phyloP scores from a whole-genome alignment of 2,329 filamentous ascomycete species.

The Aureobasidium subglaciale region DNA sequence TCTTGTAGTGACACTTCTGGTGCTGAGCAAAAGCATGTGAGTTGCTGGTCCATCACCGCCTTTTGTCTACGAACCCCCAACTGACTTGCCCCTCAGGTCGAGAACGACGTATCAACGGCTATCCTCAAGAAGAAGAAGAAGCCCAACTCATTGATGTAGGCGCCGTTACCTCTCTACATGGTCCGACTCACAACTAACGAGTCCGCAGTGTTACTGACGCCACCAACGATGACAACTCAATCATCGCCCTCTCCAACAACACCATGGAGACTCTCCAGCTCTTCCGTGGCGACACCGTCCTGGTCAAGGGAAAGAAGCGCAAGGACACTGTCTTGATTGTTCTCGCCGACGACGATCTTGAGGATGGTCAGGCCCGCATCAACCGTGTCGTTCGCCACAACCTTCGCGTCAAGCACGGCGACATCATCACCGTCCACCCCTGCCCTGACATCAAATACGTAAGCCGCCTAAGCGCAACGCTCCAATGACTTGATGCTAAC shows the following conservation, averaged over 20 bases:
- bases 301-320: conserved; percentile 99
- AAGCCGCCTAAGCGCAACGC: conserved; percentile 36
- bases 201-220: conserved; percentile 88
- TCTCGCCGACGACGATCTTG: conserved; percentile 91
- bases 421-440: conserved; percentile 93
- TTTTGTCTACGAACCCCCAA: conserved; percentile 15
- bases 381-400: conserved; percentile 99
- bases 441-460: conserved; percentile 99
- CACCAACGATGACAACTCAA: conserved; percentile 98
- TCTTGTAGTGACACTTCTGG: conserved; percentile 72
- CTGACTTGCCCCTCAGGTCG: conserved; percentile 42
- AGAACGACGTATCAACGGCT: conserved; percentile 87
- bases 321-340: conserved; percentile 99
- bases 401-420: conserved; percentile 94
- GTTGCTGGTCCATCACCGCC: conserved; percentile 26
- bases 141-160: conserved; percentile 96
- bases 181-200: conserved; percentile 7
- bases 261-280: conserved; percentile 98
- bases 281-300: conserved; percentile 95
- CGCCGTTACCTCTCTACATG: conserved; percentile 20
- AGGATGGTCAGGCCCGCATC: conserved; percentile 93
- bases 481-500: neutral
- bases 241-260: conserved; percentile 95
- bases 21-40: conserved; percentile 75
- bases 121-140: conserved; percentile 99